A percentile compares a stretch with the other conserved stretches of the same genome.
Conservation (phyloP, 2,329 filamentous ascomycete genomes). For the Pseudogymnoascus sp. region DNA sequence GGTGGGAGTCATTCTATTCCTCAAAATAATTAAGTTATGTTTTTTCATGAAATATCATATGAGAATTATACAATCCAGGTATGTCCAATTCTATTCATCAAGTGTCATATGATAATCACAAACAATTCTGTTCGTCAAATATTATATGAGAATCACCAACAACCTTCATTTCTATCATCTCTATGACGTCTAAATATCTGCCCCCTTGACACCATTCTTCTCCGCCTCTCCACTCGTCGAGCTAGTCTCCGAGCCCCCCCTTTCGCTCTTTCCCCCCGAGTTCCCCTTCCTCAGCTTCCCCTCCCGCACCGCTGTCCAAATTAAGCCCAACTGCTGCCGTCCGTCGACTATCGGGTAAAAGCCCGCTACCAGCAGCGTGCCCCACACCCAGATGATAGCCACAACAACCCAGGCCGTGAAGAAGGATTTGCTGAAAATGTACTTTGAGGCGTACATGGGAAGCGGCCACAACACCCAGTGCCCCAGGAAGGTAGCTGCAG, state of each 20-base stretch:
- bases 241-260: constrained; percentile 2
- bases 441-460: constrained; percentile 48
- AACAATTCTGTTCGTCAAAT: not conserved
- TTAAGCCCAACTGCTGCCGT: not conserved
- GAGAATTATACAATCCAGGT: no score
- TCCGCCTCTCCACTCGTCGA: not conserved
- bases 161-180: not conserved
- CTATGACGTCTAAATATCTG: not conserved
- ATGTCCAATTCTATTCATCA: not conserved
- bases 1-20: not conserved
- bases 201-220: not conserved
- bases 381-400: constrained; percentile 48
- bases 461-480: constrained; percentile 51
- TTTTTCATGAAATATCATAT: no score
- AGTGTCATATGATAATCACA: not conserved
- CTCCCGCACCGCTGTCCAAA: not conserved
- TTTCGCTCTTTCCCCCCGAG: not conserved
- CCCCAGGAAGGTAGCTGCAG: constrained; percentile 44
- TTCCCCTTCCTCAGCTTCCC: not conserved
- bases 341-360: constrained; percentile 39
- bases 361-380: constrained; percentile 42
- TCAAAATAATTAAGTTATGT: no score
- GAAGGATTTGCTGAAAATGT: constrained; percentile 44
- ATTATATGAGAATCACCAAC: not conserved
- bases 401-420: constrained; percentile 46